These are phyloP conservation scores for Ogataea sp. DNA, from an alignment of 805 yeast genomes.

Conservation along the genomic window DNA sequence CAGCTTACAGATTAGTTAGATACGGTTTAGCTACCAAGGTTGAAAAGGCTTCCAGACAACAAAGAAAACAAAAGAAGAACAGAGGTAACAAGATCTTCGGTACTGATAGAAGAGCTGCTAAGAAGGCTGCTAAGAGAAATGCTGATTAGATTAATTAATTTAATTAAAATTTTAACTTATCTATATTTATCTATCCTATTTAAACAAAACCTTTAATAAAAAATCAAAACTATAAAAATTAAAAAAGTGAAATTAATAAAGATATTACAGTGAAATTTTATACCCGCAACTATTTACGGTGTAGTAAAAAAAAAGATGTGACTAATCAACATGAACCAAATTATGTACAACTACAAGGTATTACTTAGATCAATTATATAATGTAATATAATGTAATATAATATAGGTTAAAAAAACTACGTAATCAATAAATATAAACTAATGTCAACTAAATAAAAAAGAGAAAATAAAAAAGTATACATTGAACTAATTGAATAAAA, in stretches of 20 bases:
- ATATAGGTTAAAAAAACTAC: too few relatives aligned
- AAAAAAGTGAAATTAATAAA: not conserved
- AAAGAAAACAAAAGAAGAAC: conserved; percentile 99
- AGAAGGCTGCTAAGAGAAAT: conserved; percentile 84
- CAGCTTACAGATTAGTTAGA: conserved; percentile 98
- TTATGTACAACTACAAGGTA: too few relatives aligned
- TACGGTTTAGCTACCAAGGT: conserved; percentile 94
- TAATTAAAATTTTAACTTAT: not conserved
- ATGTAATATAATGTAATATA: too few relatives aligned
- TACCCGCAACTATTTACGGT: too few relatives aligned
- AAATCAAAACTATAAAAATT: not conserved
- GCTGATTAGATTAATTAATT: conserved; percentile 49
- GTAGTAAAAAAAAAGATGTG: too few relatives aligned
- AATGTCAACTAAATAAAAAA: not conserved
- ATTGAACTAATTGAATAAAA: not conserved
- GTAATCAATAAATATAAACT: too few relatives aligned
- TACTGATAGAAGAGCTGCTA: conserved; percentile 93
- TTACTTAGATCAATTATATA: too few relatives aligned
- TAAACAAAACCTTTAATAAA: not conserved
- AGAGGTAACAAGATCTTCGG: conserved; percentile 99
- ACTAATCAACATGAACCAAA: too few relatives aligned
- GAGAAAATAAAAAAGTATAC: not conserved
- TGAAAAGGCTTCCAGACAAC: conserved; percentile 98
- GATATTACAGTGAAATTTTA: too few relatives aligned
- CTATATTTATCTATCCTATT: not conserved